A percentile compares a stretch with the other conserved stretches of the same genome.
These are phyloP conservation scores for Entomophthora muscae DNA, from an alignment of 371 early-diverging fungal species.

Conservation along the genomic window DNA sequence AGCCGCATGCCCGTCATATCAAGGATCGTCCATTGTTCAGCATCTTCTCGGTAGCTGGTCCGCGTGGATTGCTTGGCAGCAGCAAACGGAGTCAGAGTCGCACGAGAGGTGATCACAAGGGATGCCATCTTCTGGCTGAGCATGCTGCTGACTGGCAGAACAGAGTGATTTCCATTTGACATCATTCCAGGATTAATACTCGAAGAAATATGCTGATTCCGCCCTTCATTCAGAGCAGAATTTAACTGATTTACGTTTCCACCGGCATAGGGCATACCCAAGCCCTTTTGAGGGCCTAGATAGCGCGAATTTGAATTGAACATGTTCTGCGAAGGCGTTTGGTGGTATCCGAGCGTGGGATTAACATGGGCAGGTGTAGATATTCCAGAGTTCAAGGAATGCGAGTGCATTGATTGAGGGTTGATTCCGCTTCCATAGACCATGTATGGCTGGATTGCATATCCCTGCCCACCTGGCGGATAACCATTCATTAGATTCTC, in stretches of 20 bases:
- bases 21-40: conserved; percentile 51
- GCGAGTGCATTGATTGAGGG: background rate
- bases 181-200: background rate
- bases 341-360: background rate
- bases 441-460: conserved; percentile 7
- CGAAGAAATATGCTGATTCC: background rate
- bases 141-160: background rate
- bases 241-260: background rate
- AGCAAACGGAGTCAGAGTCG: background rate
- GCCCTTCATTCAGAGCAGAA: conserved; percentile 6
- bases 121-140: background rate
- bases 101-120: background rate
- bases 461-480: conserved; percentile 4
- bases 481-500: conserved; percentile 7
- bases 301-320: background rate
- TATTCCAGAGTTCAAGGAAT: background rate
- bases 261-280: background rate
- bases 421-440: background rate
- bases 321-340: background rate
- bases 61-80: background rate
- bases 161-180: background rate
- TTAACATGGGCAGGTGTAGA: background rate
- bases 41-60: background rate
- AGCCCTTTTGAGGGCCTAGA: background rate
- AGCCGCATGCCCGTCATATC: conserved; percentile 90